Conservation (phyloP, 805 yeast genomes). For the Cyberlindnera meyerae region DNA sequence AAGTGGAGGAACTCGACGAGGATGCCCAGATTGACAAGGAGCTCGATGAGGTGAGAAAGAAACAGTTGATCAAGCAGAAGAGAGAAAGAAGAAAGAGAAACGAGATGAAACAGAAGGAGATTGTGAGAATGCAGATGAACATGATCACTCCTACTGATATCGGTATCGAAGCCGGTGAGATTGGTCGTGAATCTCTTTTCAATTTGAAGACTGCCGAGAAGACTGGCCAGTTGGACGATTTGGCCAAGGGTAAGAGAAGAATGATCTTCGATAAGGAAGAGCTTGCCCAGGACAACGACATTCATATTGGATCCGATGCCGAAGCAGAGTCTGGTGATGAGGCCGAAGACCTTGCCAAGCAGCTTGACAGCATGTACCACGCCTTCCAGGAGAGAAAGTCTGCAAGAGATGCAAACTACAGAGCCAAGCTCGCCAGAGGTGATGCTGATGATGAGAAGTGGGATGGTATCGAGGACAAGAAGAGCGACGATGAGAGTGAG, state of each 20-base stretch:
- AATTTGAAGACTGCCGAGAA: conserved; percentile 81
- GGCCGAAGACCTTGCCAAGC: conserved; percentile 67
- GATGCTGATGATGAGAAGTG: conserved; percentile 72
- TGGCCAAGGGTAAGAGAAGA: conserved; percentile 72
- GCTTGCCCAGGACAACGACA: conserved; percentile 49
- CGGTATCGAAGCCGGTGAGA: conserved; percentile 85
- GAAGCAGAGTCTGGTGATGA: conserved; percentile 44
- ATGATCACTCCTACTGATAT: conserved; percentile 91
- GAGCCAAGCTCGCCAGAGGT: conserved; percentile 70
- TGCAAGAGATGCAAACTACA: conserved; percentile 63
- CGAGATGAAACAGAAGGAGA: conserved; percentile 81
- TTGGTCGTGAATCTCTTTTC: conserved; percentile 76
- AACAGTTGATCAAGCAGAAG: conserved; percentile 61
- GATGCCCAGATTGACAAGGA: conserved; percentile 89
- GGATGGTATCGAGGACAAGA: conserved; percentile 64
- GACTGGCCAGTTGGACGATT: conserved; percentile 71
- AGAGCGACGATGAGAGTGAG: conserved; percentile 31
- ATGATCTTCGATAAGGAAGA: conserved; percentile 56
- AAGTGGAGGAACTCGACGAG: conserved; percentile 71
- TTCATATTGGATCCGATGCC: conserved; percentile 45
- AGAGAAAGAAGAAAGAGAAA: conserved; percentile 81
- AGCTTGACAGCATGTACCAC: conserved; percentile 77
- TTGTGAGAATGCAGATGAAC: conserved; percentile 89
- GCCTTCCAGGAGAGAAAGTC: conserved; percentile 61
- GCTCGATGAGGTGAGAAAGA: conserved; percentile 64